A percentile compares a stretch with the other conserved stretches of the same genome.
Evolutionary conservation across 31 red algal species (phyloP).

Genomic region (Porphyra umbilicalis): DNA sequence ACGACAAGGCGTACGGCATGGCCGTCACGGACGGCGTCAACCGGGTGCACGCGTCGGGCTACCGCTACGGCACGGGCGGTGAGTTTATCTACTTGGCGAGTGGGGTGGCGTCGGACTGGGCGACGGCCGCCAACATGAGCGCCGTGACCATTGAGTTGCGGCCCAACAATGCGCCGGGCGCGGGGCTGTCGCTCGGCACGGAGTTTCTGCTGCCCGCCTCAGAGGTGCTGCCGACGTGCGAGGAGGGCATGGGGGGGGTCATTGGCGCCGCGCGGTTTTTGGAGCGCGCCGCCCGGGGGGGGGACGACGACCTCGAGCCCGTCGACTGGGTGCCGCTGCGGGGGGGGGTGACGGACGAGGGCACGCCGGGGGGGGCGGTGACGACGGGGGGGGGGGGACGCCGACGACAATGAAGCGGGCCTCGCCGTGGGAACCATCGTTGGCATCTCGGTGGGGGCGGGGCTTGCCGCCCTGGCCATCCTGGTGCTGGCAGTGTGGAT

Average conservation of each 20-base stretch:
- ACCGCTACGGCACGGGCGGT: background rate
- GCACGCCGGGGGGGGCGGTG: background rate
- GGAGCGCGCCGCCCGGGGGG: background rate
- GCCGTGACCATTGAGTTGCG: constrained; percentile 22
- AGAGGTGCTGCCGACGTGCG: constrained; percentile 1
- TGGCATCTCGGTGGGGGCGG: background rate
- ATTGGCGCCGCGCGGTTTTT: background rate
- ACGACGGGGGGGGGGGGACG: background rate
- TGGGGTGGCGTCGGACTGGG: constrained; percentile 13
- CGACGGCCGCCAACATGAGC: background rate
- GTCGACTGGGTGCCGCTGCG: background rate
- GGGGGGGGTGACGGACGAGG: background rate
- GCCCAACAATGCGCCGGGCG: constrained; percentile 2
- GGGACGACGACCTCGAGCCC: background rate
- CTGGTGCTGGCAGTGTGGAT: background rate
- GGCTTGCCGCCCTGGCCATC: background rate
- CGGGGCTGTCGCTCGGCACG: background rate
- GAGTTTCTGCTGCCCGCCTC: background rate
- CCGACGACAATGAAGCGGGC: background rate
- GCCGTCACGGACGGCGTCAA: background rate
- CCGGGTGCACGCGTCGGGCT: background rate
- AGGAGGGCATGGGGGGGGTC: background rate
- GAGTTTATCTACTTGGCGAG: constrained; percentile 5
- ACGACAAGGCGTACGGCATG: background rate
- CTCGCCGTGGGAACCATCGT: background rate